Conservation (phyloP, 805 yeast species). For the Yarrowia sp. region DNA sequence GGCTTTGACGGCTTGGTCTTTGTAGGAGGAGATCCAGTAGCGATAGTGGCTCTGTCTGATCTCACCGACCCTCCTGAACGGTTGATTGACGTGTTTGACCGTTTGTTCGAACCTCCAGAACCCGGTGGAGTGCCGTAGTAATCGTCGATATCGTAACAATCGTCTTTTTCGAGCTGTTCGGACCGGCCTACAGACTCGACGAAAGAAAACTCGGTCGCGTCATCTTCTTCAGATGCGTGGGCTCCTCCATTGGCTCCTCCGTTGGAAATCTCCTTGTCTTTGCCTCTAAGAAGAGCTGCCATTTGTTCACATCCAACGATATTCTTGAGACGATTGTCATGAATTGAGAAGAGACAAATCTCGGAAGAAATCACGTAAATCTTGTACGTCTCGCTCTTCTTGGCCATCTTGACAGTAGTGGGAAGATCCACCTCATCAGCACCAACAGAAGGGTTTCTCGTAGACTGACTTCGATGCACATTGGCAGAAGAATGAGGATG, state of each 20-base stretch:
- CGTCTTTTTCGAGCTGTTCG: not conserved
- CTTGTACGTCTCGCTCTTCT: not conserved
- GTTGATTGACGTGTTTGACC: not conserved
- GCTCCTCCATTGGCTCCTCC: not conserved
- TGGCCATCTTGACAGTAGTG: conserved; percentile 14
- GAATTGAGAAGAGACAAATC: conserved; percentile 2
- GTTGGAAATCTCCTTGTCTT: conserved; percentile 12
- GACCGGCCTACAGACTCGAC: conserved; percentile 21
- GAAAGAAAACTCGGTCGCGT: conserved; percentile 16
- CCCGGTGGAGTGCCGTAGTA: conserved; percentile 8
- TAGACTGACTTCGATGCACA: not conserved
- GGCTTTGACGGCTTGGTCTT: conserved; percentile 2
- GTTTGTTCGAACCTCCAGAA: not conserved
- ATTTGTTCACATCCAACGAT: conserved; percentile 17
- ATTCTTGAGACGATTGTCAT: conserved; percentile 20
- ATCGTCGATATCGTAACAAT: conserved; percentile 18
- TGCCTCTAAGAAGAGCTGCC: not conserved
- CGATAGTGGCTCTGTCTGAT: not conserved
- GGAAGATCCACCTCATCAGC: not conserved
- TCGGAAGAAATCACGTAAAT: conserved; percentile 6
- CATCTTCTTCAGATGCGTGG: not conserved
- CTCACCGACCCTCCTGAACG: not conserved
- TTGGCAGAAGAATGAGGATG: not conserved
- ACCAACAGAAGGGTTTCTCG: not conserved
- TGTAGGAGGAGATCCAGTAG: not conserved